phyloP scores from a whole-genome alignment of 2,329 filamentous ascomycete species.

The Epichloe aotearoae region DNA sequence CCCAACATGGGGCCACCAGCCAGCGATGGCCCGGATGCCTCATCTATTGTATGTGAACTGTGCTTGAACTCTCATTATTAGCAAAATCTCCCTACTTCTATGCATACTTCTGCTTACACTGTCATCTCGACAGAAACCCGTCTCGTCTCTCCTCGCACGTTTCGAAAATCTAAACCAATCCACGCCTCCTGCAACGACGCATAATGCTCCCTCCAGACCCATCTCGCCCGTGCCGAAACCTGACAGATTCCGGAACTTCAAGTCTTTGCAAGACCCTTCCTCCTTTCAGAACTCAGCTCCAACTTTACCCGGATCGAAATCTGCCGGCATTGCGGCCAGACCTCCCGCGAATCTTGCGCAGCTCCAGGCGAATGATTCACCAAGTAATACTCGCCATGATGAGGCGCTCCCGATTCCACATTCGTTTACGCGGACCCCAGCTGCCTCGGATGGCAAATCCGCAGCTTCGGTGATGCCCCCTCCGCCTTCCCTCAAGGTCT shows the following conservation, averaged over 20 bases:
- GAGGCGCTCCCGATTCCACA: conserved; percentile 11
- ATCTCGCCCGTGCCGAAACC: conserved; percentile 30
- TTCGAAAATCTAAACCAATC: conserved; percentile 56
- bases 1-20: conserved; percentile 19
- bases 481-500: conserved; percentile 55
- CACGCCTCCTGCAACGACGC: conserved; percentile 8
- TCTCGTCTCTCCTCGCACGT: conserved; percentile 67
- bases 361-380: conserved; percentile 8
- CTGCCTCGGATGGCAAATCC: conserved; percentile 11
- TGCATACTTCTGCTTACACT: background rate
- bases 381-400: conserved; percentile 11
- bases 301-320: background rate
- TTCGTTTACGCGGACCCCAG: conserved; percentile 13
- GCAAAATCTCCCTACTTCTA: background rate
- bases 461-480: conserved; percentile 24
- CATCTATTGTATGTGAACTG: conserved; percentile 52
- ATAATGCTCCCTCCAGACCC: conserved; percentile 17
- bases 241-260: conserved; percentile 27
- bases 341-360: conserved; percentile 16
- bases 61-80: background rate
- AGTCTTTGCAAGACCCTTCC: conserved; percentile 22
- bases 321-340: conserved; percentile 6
- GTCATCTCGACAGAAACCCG: conserved; percentile 47
- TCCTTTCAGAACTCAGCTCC: background rate
- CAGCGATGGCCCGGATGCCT: conserved; percentile 54